Evolutionary conservation across 192 early-diverging fungal species (phyloP), one percentile per base, ranked within the genome.

Genomic region (Coemansia sp.): DNA sequence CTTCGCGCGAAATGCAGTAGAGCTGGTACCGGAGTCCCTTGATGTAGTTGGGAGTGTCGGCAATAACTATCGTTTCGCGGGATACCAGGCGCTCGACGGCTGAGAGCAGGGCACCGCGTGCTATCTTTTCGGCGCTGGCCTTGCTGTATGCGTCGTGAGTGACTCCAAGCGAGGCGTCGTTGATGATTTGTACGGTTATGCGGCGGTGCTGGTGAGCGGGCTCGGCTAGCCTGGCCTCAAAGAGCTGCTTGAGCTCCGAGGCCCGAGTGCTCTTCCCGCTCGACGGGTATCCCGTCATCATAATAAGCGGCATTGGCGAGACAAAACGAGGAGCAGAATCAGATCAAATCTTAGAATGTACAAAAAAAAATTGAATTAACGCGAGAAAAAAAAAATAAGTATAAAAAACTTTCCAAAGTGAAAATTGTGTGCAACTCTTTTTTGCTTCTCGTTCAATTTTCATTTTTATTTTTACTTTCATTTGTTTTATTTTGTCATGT

Each of bases 11-110:
- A 15, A 96, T 82, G 70, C 95, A 95, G 79, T 94, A 96, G 22
- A 98, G 86, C 77, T 98, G 96, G 82, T 98, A 99, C 64, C 98
- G 86, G 70, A 95, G 95, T 6, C 98, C 97, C 84, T 99, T 99
- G 76, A 99, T 98, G 81, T 98, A 98, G 77, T 99, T 99, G 69
- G 97, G 73, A n/a, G 86, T 85, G 68, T 99, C 98, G 7, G 87
- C 94, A 49, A 99, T 95, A 12, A 98, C 90, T 47, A 99, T 86
- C 57, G 85, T 82, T n/a, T 97, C 91, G 49, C 88, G 89, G 25
- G 90, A 88, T 35, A 98, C 74, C 2, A 88, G 71, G 36, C 98
- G 79, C 72, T 98, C 95, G 27, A 97, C 92, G 0, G 95, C 92
- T 0, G 97, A 98, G 62, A 98, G 72, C 40, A 98, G 76, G 4